Evolutionary conservation across 495 filamentous ascomycete species (phyloP), one percentile per base, ranked within the genome.

Genomic region (Penicillium argentinense): DNA sequence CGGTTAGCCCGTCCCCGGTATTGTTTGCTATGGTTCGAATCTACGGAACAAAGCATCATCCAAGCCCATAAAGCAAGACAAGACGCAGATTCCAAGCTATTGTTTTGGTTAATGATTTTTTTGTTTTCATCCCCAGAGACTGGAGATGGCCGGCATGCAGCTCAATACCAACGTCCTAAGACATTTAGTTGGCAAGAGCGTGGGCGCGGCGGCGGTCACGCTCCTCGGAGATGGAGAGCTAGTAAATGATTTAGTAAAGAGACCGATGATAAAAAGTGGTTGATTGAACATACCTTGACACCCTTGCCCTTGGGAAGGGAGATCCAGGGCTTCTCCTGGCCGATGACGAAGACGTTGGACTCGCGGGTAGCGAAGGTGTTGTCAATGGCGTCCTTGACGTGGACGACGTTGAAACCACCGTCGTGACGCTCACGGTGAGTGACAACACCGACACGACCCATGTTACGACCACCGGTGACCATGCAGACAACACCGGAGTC

Each of bases 371-470:
- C 90, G 79, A 97, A 98, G 63, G 88, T 87, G 84, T 97, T 98
- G 83, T 97, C 93, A 72, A 98, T 87, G 54, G 91, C 93, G 66
- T 98, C 93, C 86, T 98, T 97, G 73, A 98, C 85, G 81, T 97
- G 95, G 73, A 97, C 89, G 63, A 97, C 93, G 82, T 90, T 90
- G 86, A 98, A 98, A 75, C 95, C 93, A 77, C 93, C 93, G 59
- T 98, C 93, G 83, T 97, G 93, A 58, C 92, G 89, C 83, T 98
- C 93, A 79, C 93, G 91, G 83, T 97, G 89, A 57, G 95, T 97
- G 80, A 98, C 91, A 69, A 97, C 93, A 85, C 95, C 93, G 65
- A 97, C 91, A 90, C 93, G 95, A 69, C 93, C 93, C 90, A 96
- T 97, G 84, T 96, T 96, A 71, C 92, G 92, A 84, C 92, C 92